These are phyloP conservation scores for Asterophora lycoperdoides DNA, from an alignment of 768 basidiomycete genomes.

Conservation along the genomic window DNA sequence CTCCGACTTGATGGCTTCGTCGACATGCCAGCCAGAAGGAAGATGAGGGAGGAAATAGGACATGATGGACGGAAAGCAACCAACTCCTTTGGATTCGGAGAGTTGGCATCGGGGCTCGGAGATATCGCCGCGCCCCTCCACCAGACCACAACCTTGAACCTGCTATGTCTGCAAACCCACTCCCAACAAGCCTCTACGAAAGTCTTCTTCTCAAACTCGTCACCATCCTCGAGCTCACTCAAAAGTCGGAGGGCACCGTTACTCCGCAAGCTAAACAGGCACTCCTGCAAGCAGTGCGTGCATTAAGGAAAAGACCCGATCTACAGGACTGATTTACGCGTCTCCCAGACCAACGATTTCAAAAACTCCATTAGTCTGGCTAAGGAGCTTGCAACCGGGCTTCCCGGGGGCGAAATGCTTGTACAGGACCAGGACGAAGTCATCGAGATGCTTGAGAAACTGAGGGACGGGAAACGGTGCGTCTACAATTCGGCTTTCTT, in stretches of 20 bases:
- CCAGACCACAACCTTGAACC: no score
- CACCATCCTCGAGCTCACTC: slow-evolving; percentile 56
- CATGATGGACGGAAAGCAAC: slow-evolving; percentile 38
- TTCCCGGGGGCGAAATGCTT: slow-evolving; percentile 72
- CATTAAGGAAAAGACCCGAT: not conserved
- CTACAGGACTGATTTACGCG: not conserved
- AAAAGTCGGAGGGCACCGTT: slow-evolving; percentile 47
- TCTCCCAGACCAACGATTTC: slow-evolving; percentile 63
- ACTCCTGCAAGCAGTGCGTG: slow-evolving; percentile 55
- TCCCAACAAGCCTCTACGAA: slow-evolving; percentile 51
- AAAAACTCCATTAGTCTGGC: slow-evolving; percentile 55
- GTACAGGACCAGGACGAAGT: slow-evolving; percentile 69
- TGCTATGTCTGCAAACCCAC: slow-evolving; percentile 28
- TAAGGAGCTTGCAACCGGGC: slow-evolving; percentile 48
- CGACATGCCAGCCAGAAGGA: slow-evolving; percentile 96
- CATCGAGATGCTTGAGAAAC: slow-evolving; percentile 59
- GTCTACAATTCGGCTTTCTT: slow-evolving; percentile 12
- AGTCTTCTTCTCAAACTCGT: slow-evolving; percentile 56
- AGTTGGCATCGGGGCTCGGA: not conserved
- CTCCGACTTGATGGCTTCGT: slow-evolving; percentile 97
- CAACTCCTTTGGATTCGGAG: not conserved
- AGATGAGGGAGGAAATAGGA: slow-evolving; percentile 88
- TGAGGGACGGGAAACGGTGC: slow-evolving; percentile 63
- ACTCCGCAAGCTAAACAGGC: slow-evolving; percentile 62
- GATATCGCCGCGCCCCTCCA: no score